These are phyloP conservation scores for Mortierella sp. DNA, from an alignment of 371 early-diverging fungal species.

Conservation along the genomic window DNA sequence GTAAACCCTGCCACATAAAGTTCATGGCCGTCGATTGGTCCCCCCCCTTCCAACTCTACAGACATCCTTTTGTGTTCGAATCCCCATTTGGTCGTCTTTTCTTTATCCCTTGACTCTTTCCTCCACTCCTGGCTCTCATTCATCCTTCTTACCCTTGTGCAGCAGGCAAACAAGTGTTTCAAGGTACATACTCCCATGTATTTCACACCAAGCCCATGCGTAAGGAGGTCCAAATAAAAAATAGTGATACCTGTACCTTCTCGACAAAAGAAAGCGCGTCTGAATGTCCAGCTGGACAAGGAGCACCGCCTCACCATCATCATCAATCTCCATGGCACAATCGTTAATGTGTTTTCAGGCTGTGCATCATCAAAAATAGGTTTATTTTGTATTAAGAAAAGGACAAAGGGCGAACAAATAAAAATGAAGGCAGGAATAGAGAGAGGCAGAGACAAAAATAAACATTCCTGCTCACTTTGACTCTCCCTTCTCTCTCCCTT, in stretches of 20 bases:
- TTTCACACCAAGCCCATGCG: neutral
- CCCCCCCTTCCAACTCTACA: neutral
- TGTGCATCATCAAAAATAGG: neutral
- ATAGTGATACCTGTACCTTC: too few species aligned
- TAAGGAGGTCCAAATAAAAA: neutral
- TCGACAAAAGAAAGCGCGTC: neutral
- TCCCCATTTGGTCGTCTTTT: neutral
- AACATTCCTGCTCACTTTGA: neutral
- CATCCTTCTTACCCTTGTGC: neutral
- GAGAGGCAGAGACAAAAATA: neutral
- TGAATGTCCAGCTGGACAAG: neutral
- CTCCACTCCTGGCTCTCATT: too few species aligned
- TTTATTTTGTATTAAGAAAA: neutral
- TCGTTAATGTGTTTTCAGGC: neutral
- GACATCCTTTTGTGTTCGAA: too few species aligned
- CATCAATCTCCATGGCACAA: neutral
- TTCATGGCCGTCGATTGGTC: conserved; percentile 2
- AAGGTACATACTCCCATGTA: too few species aligned
- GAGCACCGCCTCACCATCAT: neutral
- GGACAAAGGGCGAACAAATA: neutral
- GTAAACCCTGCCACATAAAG: conserved; percentile 1
- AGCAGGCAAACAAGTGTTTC: neutral
- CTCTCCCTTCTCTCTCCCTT: neutral
- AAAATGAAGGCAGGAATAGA: neutral
- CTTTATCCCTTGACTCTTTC: neutral